Evolutionary conservation across 73 alveolate genomes (phyloP).

Genomic region (Tetrahymena malaccensis): DNA sequence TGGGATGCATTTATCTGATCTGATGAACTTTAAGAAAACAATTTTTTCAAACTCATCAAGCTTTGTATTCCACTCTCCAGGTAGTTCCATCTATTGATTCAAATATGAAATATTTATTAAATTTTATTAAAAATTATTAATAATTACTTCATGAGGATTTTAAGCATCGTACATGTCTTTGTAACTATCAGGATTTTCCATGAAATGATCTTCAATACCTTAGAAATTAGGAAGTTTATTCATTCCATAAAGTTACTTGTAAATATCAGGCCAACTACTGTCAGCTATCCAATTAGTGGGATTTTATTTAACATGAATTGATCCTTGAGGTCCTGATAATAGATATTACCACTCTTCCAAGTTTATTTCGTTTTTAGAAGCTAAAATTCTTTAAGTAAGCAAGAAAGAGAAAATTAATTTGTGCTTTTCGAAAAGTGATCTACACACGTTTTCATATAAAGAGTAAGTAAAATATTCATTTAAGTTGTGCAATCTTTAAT

Average conservation of each 20-base stretch:
- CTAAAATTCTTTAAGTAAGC: slow-evolving; percentile 81
- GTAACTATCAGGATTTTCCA: slow-evolving; percentile 73
- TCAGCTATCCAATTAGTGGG: slow-evolving; percentile 98
- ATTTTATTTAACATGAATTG: slow-evolving; percentile 75
- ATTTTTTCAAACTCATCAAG: slow-evolving; percentile 81
- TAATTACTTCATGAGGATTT: slow-evolving; percentile 83
- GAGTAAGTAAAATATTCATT: slow-evolving; percentile 92
- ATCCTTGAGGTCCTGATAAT: slow-evolving; percentile 97
- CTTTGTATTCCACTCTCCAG: slow-evolving; percentile 93
- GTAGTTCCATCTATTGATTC: slow-evolving; percentile 30
- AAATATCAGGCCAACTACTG: slow-evolving; percentile 93
- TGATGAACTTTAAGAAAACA: slow-evolving; percentile 79
- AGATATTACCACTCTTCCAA: slow-evolving; percentile 73
- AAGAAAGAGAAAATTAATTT: slow-evolving; percentile 95
- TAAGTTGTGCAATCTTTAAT: slow-evolving; percentile 82
- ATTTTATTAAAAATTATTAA: background rate
- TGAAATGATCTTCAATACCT: slow-evolving; percentile 85
- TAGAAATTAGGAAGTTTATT: slow-evolving; percentile 69
- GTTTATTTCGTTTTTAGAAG: slow-evolving; percentile 58
- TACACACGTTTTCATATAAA: slow-evolving; percentile 97
- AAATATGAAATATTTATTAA: background rate
- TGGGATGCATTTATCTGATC: slow-evolving; percentile 90
- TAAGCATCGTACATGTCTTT: slow-evolving; percentile 83
- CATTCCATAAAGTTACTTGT: slow-evolving; percentile 84
- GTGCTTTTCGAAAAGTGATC: slow-evolving; percentile 97